Evolutionary conservation across 352 stramenopile species (phyloP), one percentile per base, ranked within the genome.

Genomic region (Pythium aristosporum): DNA sequence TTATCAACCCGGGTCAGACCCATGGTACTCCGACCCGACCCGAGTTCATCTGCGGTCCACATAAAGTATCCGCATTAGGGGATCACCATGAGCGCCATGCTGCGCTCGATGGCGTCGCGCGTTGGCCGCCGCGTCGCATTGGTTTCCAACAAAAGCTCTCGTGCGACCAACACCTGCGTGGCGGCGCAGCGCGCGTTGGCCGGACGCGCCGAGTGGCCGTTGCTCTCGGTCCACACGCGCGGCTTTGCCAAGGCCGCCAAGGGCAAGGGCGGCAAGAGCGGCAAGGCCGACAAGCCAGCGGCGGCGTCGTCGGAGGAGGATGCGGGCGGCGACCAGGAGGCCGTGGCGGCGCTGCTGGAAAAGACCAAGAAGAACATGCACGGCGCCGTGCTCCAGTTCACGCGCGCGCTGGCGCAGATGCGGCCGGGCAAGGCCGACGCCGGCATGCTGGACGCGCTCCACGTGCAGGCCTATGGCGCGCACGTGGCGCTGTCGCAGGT

Each of bases 351-450:
- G 32, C 63, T 90, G 42, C 32, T 67, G 32, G 69, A 76, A 6
- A 89, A 83, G 68, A 82, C 81, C 46, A 82, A 75, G 39, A 94
- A 91, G 69, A 91, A 91, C 69, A 94, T 94, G 86, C 70, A 76
- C 18, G 86, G 86, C 34, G 86, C 77, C 8, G 80, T 94, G 44
- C 69, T 89, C 25, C 89, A 83, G 69, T 91, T 92, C 68, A 92
- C 76, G 61, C 85, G 83, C 39, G 66, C 75, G 57, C 68, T 94
- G 46, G 74, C 64, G 47, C 82, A 91, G 68, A 94, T 94, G 83
- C 86, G 86, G 5, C 83, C 86, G 12, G 84, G 86, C 42, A 82
- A 82, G 49, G 83, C 86, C 18, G 84, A 94, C 59, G 86, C 82
- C 28, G 83, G 86, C 28, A 89, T 92, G 70, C 92, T 94, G 46